These are phyloP conservation scores for Beta corolliflora DNA, from an alignment of 179 eudicot genomes.

Conservation along the genomic window DNA sequence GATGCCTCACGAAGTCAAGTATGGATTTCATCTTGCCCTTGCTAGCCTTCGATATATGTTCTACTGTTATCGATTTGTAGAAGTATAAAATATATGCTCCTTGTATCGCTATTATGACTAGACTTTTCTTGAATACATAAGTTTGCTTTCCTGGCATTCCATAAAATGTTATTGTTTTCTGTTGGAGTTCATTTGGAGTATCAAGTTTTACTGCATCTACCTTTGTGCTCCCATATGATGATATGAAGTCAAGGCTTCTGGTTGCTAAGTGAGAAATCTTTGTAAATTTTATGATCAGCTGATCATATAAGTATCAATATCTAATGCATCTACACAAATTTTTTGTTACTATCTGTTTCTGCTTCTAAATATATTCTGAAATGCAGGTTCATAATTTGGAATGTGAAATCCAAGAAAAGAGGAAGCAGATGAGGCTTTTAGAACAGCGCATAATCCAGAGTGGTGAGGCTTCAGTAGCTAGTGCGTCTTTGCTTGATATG, in stretches of 20 bases:
- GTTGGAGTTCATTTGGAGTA: not conserved
- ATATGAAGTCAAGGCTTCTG: not conserved
- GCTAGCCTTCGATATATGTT: not conserved
- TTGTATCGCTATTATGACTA: not conserved
- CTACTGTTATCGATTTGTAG: not conserved
- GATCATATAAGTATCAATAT: not conserved
- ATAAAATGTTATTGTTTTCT: not conserved
- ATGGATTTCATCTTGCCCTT: slow-evolving; percentile 24
- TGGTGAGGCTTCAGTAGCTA: slow-evolving; percentile 81
- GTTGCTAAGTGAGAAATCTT: not conserved
- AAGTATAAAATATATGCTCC: not conserved
- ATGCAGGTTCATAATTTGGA: slow-evolving; percentile 84
- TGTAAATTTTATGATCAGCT: not conserved
- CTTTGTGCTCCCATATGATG: not conserved
- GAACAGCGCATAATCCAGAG: slow-evolving; percentile 82
- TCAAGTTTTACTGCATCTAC: not conserved
- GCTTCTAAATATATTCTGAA: not conserved
- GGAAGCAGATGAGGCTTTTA: slow-evolving; percentile 77
- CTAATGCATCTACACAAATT: not conserved
- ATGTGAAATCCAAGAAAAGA: slow-evolving; percentile 82
- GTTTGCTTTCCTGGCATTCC: not conserved
- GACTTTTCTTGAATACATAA: not conserved
- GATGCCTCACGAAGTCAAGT: slow-evolving; percentile 76
- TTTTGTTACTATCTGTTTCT: not conserved
- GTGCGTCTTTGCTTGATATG: slow-evolving; percentile 85